Percentiles rank a stretch among this genome's conserved stretches.
These are phyloP conservation scores for Hymenoscyphus fructigenus DNA, from an alignment of 2,329 filamentous ascomycete species.

Conservation along the genomic window DNA sequence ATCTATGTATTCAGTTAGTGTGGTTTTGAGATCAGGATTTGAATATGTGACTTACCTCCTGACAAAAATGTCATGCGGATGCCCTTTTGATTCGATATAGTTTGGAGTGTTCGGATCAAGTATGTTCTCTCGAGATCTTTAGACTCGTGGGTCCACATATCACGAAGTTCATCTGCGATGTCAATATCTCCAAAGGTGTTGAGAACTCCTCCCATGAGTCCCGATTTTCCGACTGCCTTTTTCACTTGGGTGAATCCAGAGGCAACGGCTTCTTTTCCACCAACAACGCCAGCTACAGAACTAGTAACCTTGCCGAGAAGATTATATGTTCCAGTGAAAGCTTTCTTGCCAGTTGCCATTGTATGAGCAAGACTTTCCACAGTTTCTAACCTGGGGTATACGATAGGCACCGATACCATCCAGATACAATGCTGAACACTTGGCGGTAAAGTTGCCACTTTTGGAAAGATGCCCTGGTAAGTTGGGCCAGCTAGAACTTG, in stretches of 20 bases:
- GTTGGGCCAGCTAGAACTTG: constrained; percentile 95
- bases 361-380: constrained; percentile 91
- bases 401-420: constrained; percentile 87
- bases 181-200: constrained; percentile 97
- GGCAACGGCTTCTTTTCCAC: constrained; percentile 87
- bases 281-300: constrained; percentile 91
- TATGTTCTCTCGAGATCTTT: constrained; percentile 98
- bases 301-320: constrained; percentile 92
- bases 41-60: constrained; percentile 57
- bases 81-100: constrained; percentile 91
- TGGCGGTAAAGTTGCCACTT: constrained; percentile 84
- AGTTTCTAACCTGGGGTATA: constrained; percentile 89
- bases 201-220: constrained; percentile 91
- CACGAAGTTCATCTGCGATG: constrained; percentile 87
- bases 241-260: constrained; percentile 94
- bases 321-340: constrained; percentile 95
- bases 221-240: constrained; percentile 92
- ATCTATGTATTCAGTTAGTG: constrained; percentile 45
- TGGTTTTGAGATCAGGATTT: neutral
- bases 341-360: constrained; percentile 92
- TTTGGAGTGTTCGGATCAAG: constrained; percentile 90
- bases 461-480: constrained; percentile 96
- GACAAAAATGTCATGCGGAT: constrained; percentile 96
- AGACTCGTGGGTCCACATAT: constrained; percentile 97
- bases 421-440: constrained; percentile 96